Conservation (phyloP, 805 yeast species). For the Candida alai region DNA sequence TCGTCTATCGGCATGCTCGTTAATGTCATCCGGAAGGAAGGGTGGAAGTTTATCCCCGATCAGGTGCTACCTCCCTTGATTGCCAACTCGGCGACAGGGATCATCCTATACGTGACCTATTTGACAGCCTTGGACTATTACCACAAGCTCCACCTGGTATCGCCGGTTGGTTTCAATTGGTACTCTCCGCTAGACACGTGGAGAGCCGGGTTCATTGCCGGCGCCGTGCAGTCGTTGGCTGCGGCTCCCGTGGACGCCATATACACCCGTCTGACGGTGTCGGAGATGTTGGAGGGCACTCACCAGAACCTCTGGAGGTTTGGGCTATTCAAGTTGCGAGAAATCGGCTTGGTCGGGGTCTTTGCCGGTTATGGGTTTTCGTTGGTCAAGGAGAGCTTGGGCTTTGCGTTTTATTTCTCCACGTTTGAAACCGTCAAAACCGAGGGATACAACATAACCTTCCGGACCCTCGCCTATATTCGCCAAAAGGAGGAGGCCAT, state of each 20-base stretch:
- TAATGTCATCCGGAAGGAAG: slow-evolving; percentile 68
- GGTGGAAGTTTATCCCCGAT: slow-evolving; percentile 85
- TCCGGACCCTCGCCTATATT: slow-evolving; percentile 41
- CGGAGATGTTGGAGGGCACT: slow-evolving; percentile 64
- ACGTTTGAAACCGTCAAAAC: slow-evolving; percentile 79
- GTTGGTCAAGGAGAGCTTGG: slow-evolving; percentile 71
- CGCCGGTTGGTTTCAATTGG: slow-evolving; percentile 13
- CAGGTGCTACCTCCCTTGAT: slow-evolving; percentile 82
- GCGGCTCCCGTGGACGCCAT: slow-evolving; percentile 95
- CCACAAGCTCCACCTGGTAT: slow-evolving; percentile 13
- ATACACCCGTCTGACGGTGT: slow-evolving; percentile 72
- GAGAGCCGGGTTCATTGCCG: slow-evolving; percentile 82
- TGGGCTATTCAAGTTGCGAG: slow-evolving; percentile 61
- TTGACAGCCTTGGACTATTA: slow-evolving; percentile 46
- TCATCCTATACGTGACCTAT: slow-evolving; percentile 81
- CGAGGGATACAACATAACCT: slow-evolving; percentile 50
- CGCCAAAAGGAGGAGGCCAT: slow-evolving; percentile 38
- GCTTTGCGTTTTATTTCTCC: slow-evolving; percentile 80
- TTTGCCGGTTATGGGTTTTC: slow-evolving; percentile 87
- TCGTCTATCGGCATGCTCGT: slow-evolving; percentile 73
- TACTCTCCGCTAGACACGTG: slow-evolving; percentile 52
- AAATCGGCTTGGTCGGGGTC: slow-evolving; percentile 78
- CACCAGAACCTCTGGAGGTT: slow-evolving; percentile 76
- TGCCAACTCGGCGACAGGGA: slow-evolving; percentile 87
- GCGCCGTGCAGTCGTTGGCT: slow-evolving; percentile 80